Conservation (phyloP, 768 basidiomycete species). For the Arthromyces matolae region DNA sequence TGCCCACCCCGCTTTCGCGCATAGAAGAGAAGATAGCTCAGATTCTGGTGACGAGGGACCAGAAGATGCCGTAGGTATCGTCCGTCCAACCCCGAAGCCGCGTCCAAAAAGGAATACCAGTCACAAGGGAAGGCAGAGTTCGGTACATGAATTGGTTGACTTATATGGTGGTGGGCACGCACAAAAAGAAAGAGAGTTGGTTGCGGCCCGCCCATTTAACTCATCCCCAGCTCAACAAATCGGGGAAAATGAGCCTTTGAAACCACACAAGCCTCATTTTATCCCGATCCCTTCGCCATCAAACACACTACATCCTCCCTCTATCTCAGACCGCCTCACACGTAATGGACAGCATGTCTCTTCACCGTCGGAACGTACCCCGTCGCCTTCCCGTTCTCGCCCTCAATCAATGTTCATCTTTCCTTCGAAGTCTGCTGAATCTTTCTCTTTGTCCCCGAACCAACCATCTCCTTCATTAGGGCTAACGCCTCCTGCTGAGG, state of each 20-base stretch:
- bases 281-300: background rate
- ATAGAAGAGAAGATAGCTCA: conserved; percentile 33
- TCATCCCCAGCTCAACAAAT: conserved; percentile 5
- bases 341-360: background rate
- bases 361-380: conserved; percentile 14
- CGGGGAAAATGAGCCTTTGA: background rate
- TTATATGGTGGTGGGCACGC: conserved; percentile 61
- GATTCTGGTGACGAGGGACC: conserved; percentile 62
- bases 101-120: conserved; percentile 31
- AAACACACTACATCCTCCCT: conserved; percentile 11
- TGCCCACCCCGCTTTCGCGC: conserved; percentile 18
- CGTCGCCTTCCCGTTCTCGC: conserved; percentile 47
- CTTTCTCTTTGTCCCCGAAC: conserved; percentile 20
- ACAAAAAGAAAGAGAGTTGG: conserved; percentile 38
- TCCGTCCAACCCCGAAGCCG: conserved; percentile 20
- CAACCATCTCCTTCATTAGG: conserved; percentile 27
- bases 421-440: conserved; percentile 49
- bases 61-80: conserved; percentile 37
- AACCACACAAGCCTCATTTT: conserved; percentile 3
- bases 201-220: conserved; percentile 10
- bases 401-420: conserved; percentile 83
- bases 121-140: conserved; percentile 63
- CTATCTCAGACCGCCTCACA: background rate
- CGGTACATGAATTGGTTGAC: conserved; percentile 80
- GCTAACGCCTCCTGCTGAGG: conserved; percentile 47